Evolutionary conservation across 2,329 filamentous ascomycete genomes (phyloP).

Genomic region (Phyllosticta capitalensis): DNA sequence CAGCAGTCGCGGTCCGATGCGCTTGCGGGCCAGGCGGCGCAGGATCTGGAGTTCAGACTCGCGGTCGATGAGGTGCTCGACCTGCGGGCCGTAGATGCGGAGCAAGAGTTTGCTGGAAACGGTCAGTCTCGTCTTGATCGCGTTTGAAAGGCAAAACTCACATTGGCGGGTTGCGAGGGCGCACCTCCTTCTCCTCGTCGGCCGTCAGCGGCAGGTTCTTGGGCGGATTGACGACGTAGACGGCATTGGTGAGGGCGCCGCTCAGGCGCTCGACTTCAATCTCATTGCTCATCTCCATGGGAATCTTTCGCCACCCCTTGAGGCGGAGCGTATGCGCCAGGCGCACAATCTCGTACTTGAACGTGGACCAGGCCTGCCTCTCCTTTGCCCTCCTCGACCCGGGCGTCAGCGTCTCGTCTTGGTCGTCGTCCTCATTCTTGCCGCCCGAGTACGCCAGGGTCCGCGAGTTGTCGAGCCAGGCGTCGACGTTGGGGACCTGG

Average conservation of each 20-base stretch:
- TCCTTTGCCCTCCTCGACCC: slow-evolving; percentile 51
- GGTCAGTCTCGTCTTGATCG: slow-evolving; percentile 1
- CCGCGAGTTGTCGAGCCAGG: slow-evolving; percentile 78
- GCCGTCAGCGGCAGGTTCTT: slow-evolving; percentile 43
- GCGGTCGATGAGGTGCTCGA: slow-evolving; percentile 90
- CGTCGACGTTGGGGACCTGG: slow-evolving; percentile 78
- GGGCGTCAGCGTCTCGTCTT: slow-evolving; percentile 30
- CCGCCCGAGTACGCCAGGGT: slow-evolving; percentile 67
- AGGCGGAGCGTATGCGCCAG: slow-evolving; percentile 79
- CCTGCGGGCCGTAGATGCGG: slow-evolving; percentile 88
- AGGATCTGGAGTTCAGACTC: slow-evolving; percentile 83
- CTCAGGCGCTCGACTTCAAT: slow-evolving; percentile 70
- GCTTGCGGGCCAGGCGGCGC: slow-evolving; percentile 76
- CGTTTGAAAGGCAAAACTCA: slow-evolving; percentile 26
- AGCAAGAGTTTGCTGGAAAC: slow-evolving; percentile 62
- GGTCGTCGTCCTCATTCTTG: slow-evolving; percentile 28
- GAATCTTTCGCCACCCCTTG: slow-evolving; percentile 83
- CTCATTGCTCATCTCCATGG: slow-evolving; percentile 57
- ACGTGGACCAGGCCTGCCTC: slow-evolving; percentile 67
- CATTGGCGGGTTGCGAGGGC: slow-evolving; percentile 42
- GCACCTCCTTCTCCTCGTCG: slow-evolving; percentile 28
- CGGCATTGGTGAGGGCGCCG: slow-evolving; percentile 89
- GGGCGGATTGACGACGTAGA: slow-evolving; percentile 87
- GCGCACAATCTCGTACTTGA: slow-evolving; percentile 87
- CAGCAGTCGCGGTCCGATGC: slow-evolving; percentile 81